Percentiles rank a stretch among this genome's conserved stretches.
Conservation (phyloP, 192 early-diverging fungal genomes). For the Obelidium mucronatum region DNA sequence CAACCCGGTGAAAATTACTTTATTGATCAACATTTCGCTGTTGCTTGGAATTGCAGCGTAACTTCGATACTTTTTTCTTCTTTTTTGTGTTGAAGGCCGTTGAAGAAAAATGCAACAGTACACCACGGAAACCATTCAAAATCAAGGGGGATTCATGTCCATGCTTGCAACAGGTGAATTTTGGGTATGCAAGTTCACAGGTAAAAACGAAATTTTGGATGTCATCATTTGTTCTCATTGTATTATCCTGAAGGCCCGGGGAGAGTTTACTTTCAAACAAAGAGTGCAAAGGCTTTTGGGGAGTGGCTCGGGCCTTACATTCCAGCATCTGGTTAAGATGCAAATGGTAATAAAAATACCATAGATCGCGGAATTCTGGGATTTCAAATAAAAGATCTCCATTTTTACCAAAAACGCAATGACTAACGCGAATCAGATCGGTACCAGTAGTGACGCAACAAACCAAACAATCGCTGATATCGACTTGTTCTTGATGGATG, state of each 20-base stretch:
- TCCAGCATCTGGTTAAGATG: not conserved
- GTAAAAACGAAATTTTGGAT: too few relatives aligned
- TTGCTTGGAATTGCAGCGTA: conserved; percentile 6
- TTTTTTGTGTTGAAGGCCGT: not conserved
- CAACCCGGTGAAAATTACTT: conserved; percentile 7
- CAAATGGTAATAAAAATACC: not conserved
- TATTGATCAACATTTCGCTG: conserved; percentile 14
- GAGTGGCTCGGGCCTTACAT: conserved; percentile 17
- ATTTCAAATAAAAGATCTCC: not conserved
- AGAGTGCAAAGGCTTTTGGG: conserved; percentile 10
- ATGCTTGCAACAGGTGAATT: conserved; percentile 13
- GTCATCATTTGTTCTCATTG: too few relatives aligned
- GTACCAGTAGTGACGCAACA: not conserved
- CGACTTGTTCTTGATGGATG: not conserved
- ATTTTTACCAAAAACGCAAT: not conserved
- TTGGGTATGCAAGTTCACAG: conserved; percentile 19
- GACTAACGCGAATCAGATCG: not conserved
- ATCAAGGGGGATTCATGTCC: not conserved
- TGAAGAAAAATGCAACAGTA: not conserved
- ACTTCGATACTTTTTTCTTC: not conserved
- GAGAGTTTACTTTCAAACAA: conserved; percentile 5
- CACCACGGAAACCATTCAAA: not conserved
- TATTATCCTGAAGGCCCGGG: too few relatives aligned
- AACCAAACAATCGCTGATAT: not conserved
- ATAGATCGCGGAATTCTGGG: not conserved